phyloP scores from a whole-genome alignment of 2,329 filamentous ascomycete genomes.

The Phyllosticta citribraziliensis region DNA sequence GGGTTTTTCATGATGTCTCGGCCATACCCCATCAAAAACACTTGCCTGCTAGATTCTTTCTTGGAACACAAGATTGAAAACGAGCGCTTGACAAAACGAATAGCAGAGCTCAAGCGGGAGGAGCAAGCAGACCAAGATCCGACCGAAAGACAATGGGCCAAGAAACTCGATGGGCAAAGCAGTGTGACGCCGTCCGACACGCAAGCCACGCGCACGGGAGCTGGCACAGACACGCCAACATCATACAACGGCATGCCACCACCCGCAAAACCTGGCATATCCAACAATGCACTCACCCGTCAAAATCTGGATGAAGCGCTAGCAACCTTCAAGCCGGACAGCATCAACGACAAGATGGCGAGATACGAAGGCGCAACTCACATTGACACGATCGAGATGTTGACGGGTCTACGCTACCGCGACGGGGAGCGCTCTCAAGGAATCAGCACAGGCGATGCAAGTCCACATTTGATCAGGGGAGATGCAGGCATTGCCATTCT shows the following conservation, averaged over 20 bases:
- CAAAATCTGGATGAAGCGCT: conserved; percentile 70
- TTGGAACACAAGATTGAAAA: conserved; percentile 96
- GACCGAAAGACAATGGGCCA: conserved; percentile 48
- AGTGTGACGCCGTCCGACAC: conserved; percentile 40
- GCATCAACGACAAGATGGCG: conserved; percentile 75
- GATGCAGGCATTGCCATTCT: conserved; percentile 81
- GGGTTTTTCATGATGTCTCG: conserved; percentile 91
- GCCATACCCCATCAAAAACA: conserved; percentile 82
- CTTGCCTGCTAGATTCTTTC: conserved; percentile 78
- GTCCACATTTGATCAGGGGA: conserved; percentile 70
- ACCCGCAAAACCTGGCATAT: conserved; percentile 51
- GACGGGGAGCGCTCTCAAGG: conserved; percentile 83
- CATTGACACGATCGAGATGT: conserved; percentile 82
- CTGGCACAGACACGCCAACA: conserved; percentile 20
- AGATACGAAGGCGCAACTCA: conserved; percentile 64
- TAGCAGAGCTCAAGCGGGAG: conserved; percentile 74
- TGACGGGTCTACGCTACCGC: conserved; percentile 78
- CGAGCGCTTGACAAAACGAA: conserved; percentile 72
- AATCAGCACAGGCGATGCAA: conserved; percentile 76
- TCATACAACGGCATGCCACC: conserved; percentile 52
- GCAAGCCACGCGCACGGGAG: conserved; percentile 23
- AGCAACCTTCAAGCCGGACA: conserved; percentile 58
- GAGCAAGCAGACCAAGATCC: conserved; percentile 69
- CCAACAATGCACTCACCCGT: conserved; percentile 62
- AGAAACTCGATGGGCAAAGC: conserved; percentile 48